These are phyloP conservation scores for Flaveria bidentis DNA, from an alignment of 129 eudicot species.

Conservation along the genomic window DNA sequence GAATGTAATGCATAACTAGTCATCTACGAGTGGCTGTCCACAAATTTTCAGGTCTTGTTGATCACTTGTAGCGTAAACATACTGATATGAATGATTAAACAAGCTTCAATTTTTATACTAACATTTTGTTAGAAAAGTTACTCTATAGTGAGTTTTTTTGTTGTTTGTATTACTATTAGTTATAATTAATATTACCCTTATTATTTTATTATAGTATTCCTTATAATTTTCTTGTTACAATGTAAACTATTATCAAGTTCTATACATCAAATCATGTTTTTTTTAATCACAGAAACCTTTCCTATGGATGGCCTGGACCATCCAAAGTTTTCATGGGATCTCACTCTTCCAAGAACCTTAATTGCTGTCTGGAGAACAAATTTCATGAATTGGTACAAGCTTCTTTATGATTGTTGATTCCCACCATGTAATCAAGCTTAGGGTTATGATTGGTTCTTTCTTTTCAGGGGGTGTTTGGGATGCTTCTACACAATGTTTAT, in stretches of 20 bases:
- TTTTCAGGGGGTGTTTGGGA: constrained; percentile 1
- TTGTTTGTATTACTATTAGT: neutral
- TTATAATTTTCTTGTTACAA: constrained; percentile 4
- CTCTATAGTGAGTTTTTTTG: constrained; percentile 7
- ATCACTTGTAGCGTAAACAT: constrained; percentile 17
- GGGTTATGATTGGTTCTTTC: neutral
- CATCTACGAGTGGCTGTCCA: neutral
- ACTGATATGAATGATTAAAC: constrained; percentile 18
- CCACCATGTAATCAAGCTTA: constrained; percentile 17
- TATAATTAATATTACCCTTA: neutral
- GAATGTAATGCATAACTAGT: constrained; percentile 9
- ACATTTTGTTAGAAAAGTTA: constrained; percentile 14
- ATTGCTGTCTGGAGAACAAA: constrained; percentile 40
- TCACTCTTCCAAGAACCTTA: constrained; percentile 36
- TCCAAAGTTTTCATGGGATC: constrained; percentile 42
- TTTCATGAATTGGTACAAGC: constrained; percentile 55
- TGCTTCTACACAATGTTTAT: neutral
- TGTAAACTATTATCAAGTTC: constrained; percentile 2
- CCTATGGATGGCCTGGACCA: constrained; percentile 44
- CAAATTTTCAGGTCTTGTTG: constrained; percentile 13
- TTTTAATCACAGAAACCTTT: constrained; percentile 42
- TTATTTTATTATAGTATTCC: neutral
- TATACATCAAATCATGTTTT: constrained; percentile 22
- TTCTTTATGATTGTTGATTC: constrained; percentile 17
- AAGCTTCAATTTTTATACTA: neutral